phyloP scores from a whole-genome alignment of 2,329 filamentous ascomycete genomes.

The Neonectria hederae region DNA sequence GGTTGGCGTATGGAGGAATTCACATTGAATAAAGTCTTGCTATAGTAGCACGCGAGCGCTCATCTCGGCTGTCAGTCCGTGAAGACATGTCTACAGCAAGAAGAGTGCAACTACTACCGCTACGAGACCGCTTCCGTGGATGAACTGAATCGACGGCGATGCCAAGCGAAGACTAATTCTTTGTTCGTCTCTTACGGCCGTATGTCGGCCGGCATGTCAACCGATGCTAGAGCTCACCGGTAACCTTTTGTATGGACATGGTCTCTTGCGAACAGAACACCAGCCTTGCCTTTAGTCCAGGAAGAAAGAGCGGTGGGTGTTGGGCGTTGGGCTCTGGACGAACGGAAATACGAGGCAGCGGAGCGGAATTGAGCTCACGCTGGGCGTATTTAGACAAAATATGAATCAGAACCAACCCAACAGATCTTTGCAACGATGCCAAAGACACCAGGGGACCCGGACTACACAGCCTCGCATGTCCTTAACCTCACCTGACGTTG shows the following conservation, averaged over 20 bases:
- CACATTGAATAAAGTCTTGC: constrained; percentile 32
- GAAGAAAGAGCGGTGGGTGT: constrained; percentile 36
- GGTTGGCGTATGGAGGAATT: constrained; percentile 44
- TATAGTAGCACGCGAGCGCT: constrained; percentile 23
- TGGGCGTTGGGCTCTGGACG: constrained; percentile 16
- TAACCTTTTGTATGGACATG: neutral
- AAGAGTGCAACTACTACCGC: neutral
- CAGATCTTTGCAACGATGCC: constrained; percentile 8
- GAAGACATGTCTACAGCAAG: constrained; percentile 13
- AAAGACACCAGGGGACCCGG: constrained; percentile 5
- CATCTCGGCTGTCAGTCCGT: constrained; percentile 22
- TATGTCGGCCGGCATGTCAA: neutral
- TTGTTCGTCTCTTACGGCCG: neutral
- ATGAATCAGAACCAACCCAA: constrained; percentile 15
- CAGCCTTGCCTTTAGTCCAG: neutral
- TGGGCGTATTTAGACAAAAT: constrained; percentile 12
- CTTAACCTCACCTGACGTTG: constrained; percentile 38
- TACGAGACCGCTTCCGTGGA: neutral
- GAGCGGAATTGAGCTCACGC: constrained; percentile 9
- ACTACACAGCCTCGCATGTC: constrained; percentile 32
- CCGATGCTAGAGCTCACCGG: neutral
- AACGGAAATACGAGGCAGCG: constrained; percentile 6
- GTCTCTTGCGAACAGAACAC: neutral
- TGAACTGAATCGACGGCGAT: neutral
- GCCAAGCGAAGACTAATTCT: neutral